A percentile compares a stretch with the other conserved stretches of the same genome.
These are phyloP conservation scores for Hebeloma cylindrosporum DNA, from an alignment of 768 basidiomycete genomes.

Conservation along the genomic window DNA sequence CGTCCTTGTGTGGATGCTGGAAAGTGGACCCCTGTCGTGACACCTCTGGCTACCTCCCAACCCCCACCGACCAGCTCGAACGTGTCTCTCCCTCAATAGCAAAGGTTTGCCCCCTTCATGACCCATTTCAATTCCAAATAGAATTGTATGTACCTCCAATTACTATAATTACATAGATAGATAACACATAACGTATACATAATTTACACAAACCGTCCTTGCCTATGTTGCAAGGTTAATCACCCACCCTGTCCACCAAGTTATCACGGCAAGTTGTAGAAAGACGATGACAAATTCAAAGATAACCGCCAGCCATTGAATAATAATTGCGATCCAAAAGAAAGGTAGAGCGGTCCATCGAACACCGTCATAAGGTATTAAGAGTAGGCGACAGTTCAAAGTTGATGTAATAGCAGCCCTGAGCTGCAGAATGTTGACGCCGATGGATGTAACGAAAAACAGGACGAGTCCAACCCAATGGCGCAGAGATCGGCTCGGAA, in stretches of 20 bases:
- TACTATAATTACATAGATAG: background rate
- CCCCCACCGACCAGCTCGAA: too few relatives aligned
- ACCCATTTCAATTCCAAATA: background rate
- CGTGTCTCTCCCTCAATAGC: too few relatives aligned
- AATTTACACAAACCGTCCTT: slow-evolving; percentile 19
- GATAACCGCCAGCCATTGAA: slow-evolving; percentile 68
- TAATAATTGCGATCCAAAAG: slow-evolving; percentile 61
- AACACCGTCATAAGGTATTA: slow-evolving; percentile 59
- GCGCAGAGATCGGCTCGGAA: slow-evolving; percentile 63
- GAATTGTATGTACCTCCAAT: background rate
- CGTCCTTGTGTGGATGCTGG: slow-evolving; percentile 65
- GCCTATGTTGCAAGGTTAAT: slow-evolving; percentile 46
- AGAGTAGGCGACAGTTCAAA: slow-evolving; percentile 52
- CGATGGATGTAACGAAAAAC: slow-evolving; percentile 49
- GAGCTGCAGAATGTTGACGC: slow-evolving; percentile 52
- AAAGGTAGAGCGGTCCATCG: slow-evolving; percentile 64
- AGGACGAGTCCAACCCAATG: slow-evolving; percentile 67
- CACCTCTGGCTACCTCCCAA: slow-evolving; percentile 17
- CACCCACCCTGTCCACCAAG: slow-evolving; percentile 80
- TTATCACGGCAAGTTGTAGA: slow-evolving; percentile 54
- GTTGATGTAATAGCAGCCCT: slow-evolving; percentile 59
- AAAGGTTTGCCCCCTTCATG: too few relatives aligned
- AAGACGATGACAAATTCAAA: slow-evolving; percentile 57
- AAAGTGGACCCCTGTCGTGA: slow-evolving; percentile 24
- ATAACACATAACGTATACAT: slow-evolving; percentile 22